Conservation (phyloP, 208 protist genomes). For the Trichomonas vaginalis region DNA sequence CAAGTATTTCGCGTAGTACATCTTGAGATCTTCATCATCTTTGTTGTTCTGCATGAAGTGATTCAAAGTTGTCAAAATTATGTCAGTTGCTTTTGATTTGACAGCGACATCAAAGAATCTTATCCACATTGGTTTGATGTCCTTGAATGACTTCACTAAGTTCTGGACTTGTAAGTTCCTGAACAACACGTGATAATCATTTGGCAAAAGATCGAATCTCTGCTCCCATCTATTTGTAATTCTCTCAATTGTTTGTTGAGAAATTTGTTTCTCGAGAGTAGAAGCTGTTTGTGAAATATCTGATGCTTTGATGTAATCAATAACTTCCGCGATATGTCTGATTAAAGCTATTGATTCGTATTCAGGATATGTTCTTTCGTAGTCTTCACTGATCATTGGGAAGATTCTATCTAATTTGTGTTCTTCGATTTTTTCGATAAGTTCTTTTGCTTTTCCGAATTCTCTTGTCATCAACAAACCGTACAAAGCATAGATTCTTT, state of each 20-base stretch:
- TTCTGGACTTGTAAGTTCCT: neutral
- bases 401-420: neutral
- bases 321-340: neutral
- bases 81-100: neutral
- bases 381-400: conserved; percentile 15
- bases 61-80: neutral
- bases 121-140: neutral
- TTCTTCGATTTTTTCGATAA: neutral
- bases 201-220: neutral
- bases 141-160: neutral
- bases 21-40: neutral
- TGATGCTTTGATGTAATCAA: neutral
- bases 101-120: neutral
- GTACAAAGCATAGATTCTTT: neutral
- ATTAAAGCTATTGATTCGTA: neutral
- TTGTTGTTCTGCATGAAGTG: neutral
- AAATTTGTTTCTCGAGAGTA: neutral
- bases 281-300: neutral
- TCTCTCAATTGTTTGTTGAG: neutral
- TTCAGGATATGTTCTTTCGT: neutral
- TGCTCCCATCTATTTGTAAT: neutral
- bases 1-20: neutral
- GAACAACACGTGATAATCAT: neutral
- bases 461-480: neutral
- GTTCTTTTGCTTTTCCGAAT: neutral